Base-by-base conservation (phyloP, 306 rosid genomes). In the Rosa multiflora region DNA sequence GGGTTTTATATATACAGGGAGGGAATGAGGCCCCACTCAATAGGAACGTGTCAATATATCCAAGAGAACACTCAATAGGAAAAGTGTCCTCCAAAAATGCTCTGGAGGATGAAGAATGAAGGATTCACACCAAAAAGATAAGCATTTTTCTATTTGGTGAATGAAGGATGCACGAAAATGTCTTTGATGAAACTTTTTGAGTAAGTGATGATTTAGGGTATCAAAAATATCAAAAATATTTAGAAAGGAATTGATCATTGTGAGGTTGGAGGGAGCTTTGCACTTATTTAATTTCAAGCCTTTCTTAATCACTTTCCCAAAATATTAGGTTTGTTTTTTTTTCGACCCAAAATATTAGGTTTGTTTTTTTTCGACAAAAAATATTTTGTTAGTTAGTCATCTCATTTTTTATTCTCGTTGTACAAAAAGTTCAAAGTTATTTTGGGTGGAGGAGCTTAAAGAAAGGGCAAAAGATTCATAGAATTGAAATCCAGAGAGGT, bases 1-100 rank as follows among this genome's bases (percentile, higher is more conserved):
- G 89, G 88, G 83, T 76, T 80, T 89, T 92, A 85, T 80, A 72
- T 70, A 92, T 84, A 86, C 86, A 84, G 79, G 91, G 76, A 78
- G 56, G 49, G 12, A 14, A 40, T 51, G 71, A 86, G 80, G 12
- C 43, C 93, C 90, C 40, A 80, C 87, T 56, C 10, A 20, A 21
- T 62, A 40, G 76, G 74, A 68, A 88, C 91, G 92, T 86, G 93
- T 88, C 91, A 58, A 83, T 49, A 74, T 42, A 70, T 56, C 73
- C 78, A 70, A 53, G 52, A 23, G 83, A 80, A 76, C 75, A 72
- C 53, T 55, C 7, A 10, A 32, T 17, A 43, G 58, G 58, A 75
- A 68, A 49, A 86, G 46, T 47, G 77, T 74, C 17, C 10, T 44
- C 55, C 23, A 62, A 46, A 82, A 71, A 67, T 67, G 55, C 53